phyloP scores from a whole-genome alignment of 257 asterid genomes.

The Marsdenia floribunda region DNA sequence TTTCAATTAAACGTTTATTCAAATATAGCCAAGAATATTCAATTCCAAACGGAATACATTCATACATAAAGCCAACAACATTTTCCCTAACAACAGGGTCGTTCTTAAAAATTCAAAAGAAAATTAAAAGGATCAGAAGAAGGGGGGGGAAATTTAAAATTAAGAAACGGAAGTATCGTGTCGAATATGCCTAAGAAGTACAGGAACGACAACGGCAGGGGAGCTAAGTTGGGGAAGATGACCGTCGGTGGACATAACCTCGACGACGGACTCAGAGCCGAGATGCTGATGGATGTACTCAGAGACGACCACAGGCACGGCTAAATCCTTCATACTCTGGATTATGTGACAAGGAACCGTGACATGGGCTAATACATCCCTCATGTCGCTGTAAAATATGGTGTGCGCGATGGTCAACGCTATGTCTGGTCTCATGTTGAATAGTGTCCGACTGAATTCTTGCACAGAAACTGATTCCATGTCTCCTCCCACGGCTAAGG shows the following conservation, averaged over 20 bases:
- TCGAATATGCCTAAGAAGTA: constrained; percentile 61
- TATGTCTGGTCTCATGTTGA: constrained; percentile 89
- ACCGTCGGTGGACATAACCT: constrained; percentile 77
- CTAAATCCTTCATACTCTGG: constrained; percentile 77
- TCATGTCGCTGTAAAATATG: constrained; percentile 53
- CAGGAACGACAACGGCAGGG: constrained; percentile 62
- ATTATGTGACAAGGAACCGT: constrained; percentile 70
- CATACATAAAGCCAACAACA: too few relatives aligned
- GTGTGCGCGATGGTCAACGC: constrained; percentile 58
- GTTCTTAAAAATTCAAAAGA: neutral
- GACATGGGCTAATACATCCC: constrained; percentile 48
- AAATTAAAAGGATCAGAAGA: neutral
- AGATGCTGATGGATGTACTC: constrained; percentile 69
- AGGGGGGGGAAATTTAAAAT: neutral
- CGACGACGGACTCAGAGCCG: constrained; percentile 62
- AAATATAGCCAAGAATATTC: too few relatives aligned
- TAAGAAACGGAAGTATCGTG: constrained; percentile 30
- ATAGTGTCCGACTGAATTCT: constrained; percentile 78
- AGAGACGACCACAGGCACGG: constrained; percentile 72
- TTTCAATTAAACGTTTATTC: too few relatives aligned
- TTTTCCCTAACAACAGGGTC: neutral
- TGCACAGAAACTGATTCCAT: constrained; percentile 75
- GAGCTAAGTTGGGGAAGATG: constrained; percentile 85
- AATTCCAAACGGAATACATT: too few relatives aligned
- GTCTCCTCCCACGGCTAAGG: constrained; percentile 75